Percentiles rank a stretch among this genome's conserved stretches.
These are phyloP conservation scores for Heliamphora exappendiculata DNA, from an alignment of 148 eudicot species.

Conservation along the genomic window DNA sequence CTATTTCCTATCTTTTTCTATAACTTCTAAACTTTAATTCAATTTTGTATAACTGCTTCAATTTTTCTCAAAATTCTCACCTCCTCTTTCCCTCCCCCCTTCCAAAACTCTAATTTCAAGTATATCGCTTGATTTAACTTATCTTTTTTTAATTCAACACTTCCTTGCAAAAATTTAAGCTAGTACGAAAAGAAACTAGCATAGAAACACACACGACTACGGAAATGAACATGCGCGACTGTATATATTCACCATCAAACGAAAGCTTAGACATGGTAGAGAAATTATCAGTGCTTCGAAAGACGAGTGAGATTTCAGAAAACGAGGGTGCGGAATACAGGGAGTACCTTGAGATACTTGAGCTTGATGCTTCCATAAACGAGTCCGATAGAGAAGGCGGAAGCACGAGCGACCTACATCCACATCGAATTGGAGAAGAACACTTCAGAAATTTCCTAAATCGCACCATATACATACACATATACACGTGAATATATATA, in stretches of 20 bases:
- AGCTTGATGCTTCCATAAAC: conserved; percentile 17
- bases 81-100: no score
- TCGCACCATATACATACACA: neutral
- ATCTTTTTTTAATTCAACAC: neutral
- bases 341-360: conserved; percentile 20
- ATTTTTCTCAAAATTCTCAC: no score
- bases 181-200: neutral
- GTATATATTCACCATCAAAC: neutral
- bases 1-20: no score
- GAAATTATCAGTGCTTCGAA: neutral
- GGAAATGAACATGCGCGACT: neutral
- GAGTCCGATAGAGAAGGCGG: conserved; percentile 14
- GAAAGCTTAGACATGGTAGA: neutral
- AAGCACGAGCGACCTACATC: conserved; percentile 15
- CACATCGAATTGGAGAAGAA: neutral
- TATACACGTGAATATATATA: neutral
- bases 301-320: no score
- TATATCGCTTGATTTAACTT: no score
- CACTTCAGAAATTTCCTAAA: neutral
- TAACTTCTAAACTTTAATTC: no score
- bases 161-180: no score
- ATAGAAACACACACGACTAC: neutral
- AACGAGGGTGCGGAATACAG: neutral
- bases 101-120: no score
- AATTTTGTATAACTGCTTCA: no score